Conservation (phyloP, 2,329 filamentous ascomycete genomes). For the Beauveria sp. region DNA sequence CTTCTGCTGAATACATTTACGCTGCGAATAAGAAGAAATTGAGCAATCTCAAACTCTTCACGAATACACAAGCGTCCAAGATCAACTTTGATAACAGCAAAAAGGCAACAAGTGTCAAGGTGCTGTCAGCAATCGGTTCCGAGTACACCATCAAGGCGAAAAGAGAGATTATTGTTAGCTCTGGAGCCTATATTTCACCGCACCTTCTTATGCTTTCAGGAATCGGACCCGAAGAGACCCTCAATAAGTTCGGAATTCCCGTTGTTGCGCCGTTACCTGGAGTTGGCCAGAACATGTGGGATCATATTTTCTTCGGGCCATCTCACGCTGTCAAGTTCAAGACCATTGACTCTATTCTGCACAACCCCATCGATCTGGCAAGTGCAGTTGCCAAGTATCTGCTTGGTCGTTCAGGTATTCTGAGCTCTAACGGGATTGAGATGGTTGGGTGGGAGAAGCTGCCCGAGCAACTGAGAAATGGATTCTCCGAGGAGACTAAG, state of each 20-base stretch:
- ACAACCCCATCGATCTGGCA: not conserved
- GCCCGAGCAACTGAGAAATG: not conserved
- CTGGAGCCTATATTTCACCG: slow-evolving; percentile 25
- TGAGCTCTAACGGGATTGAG: not conserved
- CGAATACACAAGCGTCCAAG: slow-evolving; percentile 33
- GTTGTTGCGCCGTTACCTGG: not conserved
- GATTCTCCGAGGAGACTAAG: not conserved
- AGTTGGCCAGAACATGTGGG: slow-evolving; percentile 1
- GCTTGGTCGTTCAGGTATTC: not conserved
- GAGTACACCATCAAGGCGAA: slow-evolving; percentile 15
- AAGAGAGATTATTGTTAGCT: slow-evolving; percentile 13
- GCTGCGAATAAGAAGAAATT: slow-evolving; percentile 17
- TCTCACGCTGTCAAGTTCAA: slow-evolving; percentile 9
- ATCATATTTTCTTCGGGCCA: slow-evolving; percentile 10
- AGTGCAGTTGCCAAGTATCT: not conserved
- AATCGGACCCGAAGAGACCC: slow-evolving; percentile 24
- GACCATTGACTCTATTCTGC: not conserved
- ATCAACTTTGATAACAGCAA: slow-evolving; percentile 35
- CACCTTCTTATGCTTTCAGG: slow-evolving; percentile 30
- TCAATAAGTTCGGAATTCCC: slow-evolving; percentile 34
- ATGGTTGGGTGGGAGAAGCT: slow-evolving; percentile 6
- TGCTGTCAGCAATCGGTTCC: slow-evolving; percentile 17
- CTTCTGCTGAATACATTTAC: slow-evolving; percentile 21
- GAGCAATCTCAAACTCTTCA: slow-evolving; percentile 31
- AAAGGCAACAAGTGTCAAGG: slow-evolving; percentile 33